Conservation (phyloP, 164 flowering plant genomes). For the Aristolochia fimbriata region DNA sequence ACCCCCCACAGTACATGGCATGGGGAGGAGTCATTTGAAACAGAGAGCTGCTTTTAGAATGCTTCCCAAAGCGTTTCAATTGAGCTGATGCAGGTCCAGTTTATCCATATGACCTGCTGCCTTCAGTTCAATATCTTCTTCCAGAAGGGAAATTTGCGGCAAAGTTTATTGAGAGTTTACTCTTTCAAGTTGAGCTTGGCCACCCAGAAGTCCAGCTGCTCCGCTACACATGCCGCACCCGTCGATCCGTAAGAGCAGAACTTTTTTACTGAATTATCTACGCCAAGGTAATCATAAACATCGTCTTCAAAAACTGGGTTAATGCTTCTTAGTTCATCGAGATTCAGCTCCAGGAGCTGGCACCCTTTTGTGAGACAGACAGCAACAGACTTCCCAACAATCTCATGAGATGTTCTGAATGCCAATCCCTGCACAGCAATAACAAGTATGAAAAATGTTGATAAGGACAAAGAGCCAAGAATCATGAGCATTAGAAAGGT, state of each 20-base stretch:
- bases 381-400: slow-evolving; percentile 85
- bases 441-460: background rate
- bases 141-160: no score
- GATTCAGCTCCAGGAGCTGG: slow-evolving; percentile 59
- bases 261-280: slow-evolving; percentile 73
- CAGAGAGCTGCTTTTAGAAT: no score
- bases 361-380: slow-evolving; percentile 55
- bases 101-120: no score
- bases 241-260: slow-evolving; percentile 93
- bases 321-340: slow-evolving; percentile 49
- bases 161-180: no score
- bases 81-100: no score
- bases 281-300: slow-evolving; percentile 83
- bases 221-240: slow-evolving; percentile 69
- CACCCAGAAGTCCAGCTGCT: slow-evolving; percentile 64
- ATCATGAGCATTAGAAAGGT: no score
- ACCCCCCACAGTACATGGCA: no score
- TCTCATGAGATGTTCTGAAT: slow-evolving; percentile 92
- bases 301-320: slow-evolving; percentile 55
- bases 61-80: no score
- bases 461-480: no score
- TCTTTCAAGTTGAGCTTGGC: slow-evolving; percentile 23
- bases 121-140: no score
- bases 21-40: no score
- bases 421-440: slow-evolving; percentile 65